Conservation (phyloP, 75 land plant species). For the Cryptomeria japonica region DNA sequence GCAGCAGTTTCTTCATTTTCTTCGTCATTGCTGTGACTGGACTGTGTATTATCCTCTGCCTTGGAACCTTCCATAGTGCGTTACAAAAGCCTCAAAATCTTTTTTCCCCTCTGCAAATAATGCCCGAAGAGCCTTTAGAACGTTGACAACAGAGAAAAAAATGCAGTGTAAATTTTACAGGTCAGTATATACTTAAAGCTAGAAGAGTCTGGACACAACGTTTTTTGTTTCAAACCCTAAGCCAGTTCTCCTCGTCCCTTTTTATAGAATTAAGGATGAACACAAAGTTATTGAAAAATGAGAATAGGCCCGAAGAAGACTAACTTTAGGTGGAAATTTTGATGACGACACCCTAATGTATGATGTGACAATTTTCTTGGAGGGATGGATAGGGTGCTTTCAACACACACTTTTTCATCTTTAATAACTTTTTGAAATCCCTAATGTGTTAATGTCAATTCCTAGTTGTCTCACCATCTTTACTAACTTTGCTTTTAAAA, state of each 20-base stretch:
- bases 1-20: not conserved
- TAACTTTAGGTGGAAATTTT: no score
- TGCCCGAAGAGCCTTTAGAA: not conserved
- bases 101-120: not conserved
- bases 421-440: no score
- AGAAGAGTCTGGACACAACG: not conserved
- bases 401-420: no score
- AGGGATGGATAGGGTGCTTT: no score
- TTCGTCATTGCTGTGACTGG: not conserved
- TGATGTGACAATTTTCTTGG: no score
- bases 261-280: not conserved
- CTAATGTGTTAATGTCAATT: no score
- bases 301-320: no score
- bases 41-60: not conserved
- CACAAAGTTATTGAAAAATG: no score
- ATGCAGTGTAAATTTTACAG: not conserved
- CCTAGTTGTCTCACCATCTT: no score
- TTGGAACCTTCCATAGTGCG: not conserved
- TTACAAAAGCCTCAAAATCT: not conserved
- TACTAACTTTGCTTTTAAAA: no score
- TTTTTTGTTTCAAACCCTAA: not conserved
- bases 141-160: not conserved
- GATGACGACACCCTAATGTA: no score
- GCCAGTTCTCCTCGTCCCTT: not conserved
- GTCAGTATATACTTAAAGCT: no score